Conservation (phyloP, 192 early-diverging fungal species). For the Radiomyces spectabilis region DNA sequence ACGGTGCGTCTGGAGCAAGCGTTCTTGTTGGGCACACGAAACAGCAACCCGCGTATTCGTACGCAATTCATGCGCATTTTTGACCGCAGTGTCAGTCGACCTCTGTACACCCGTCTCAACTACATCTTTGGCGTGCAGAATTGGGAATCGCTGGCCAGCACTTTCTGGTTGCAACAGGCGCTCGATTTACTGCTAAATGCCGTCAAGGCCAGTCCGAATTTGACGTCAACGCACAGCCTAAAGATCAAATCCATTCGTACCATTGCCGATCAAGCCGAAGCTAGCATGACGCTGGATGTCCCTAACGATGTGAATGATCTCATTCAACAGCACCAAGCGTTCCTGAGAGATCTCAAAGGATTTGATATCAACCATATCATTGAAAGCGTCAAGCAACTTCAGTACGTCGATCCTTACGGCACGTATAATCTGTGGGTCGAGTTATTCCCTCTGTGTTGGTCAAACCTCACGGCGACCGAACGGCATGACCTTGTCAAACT, state of each 20-base stretch:
- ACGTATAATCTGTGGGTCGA: constrained; percentile 75
- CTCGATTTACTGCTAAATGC: constrained; percentile 79
- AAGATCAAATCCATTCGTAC: constrained; percentile 39
- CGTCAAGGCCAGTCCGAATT: constrained; percentile 31
- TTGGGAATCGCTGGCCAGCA: constrained; percentile 82
- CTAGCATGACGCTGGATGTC: constrained; percentile 5
- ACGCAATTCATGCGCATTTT: constrained; percentile 75
- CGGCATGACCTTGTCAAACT: constrained; percentile 80
- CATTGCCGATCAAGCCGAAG: constrained; percentile 3
- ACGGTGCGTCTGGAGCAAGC: constrained; percentile 91
- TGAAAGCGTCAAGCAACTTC: constrained; percentile 52
- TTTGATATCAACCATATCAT: constrained; percentile 44
- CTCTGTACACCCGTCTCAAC: constrained; percentile 67
- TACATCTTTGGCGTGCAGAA: constrained; percentile 91
- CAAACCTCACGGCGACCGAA: constrained; percentile 59
- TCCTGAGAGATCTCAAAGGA: constrained; percentile 48
- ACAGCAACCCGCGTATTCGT: constrained; percentile 72
- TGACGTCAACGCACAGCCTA: constrained; percentile 30
- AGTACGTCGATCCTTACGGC: constrained; percentile 57
- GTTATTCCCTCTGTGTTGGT: constrained; percentile 84
- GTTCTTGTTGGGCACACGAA: constrained; percentile 86
- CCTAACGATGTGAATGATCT: constrained; percentile 35
- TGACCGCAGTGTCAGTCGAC: constrained; percentile 65
- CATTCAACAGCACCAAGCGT: constrained; percentile 49
- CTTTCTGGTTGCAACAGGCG: constrained; percentile 93